phyloP scores from a whole-genome alignment of 345 rosid species.

The Isatis tinctoria region DNA sequence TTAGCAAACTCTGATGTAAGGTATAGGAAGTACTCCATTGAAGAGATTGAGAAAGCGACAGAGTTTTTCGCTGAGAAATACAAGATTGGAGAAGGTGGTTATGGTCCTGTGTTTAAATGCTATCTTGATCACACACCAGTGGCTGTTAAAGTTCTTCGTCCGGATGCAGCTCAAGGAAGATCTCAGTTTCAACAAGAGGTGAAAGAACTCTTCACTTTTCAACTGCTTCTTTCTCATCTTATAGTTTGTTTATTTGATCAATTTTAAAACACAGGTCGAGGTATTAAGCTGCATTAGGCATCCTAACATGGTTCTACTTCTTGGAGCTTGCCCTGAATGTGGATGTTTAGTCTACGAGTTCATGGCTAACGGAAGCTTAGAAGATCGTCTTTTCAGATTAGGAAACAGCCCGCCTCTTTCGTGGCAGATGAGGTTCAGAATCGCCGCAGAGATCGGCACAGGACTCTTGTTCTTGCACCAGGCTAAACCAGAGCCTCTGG shows the following conservation, averaged over 20 bases:
- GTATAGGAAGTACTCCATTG: constrained; percentile 74
- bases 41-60: constrained; percentile 80
- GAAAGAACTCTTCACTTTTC: not conserved
- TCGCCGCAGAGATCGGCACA: constrained; percentile 84
- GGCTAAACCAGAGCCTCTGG: constrained; percentile 84
- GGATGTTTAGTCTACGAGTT: constrained; percentile 88
- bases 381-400: constrained; percentile 63
- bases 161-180: constrained; percentile 96
- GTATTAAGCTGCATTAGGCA: constrained; percentile 87
- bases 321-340: constrained; percentile 87
- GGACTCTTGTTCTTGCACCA: constrained; percentile 83
- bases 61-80: constrained; percentile 55
- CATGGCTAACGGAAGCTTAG: constrained; percentile 93
- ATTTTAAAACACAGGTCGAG: constrained; percentile 50
- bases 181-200: constrained; percentile 97
- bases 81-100: constrained; percentile 97
- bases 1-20: constrained; percentile 51
- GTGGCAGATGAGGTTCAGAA: constrained; percentile 73
- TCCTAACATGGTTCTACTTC: constrained; percentile 88
- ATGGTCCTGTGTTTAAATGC: constrained; percentile 87
- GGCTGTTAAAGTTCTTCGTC: constrained; percentile 84
- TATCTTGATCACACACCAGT: constrained; percentile 82
- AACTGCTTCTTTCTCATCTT: not conserved
- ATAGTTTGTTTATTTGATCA: not conserved
- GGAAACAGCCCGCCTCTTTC: constrained; percentile 61